These are phyloP conservation scores for Pseudogymnoascus sp. DNA, from an alignment of 2,329 filamentous ascomycete genomes.

Conservation along the genomic window DNA sequence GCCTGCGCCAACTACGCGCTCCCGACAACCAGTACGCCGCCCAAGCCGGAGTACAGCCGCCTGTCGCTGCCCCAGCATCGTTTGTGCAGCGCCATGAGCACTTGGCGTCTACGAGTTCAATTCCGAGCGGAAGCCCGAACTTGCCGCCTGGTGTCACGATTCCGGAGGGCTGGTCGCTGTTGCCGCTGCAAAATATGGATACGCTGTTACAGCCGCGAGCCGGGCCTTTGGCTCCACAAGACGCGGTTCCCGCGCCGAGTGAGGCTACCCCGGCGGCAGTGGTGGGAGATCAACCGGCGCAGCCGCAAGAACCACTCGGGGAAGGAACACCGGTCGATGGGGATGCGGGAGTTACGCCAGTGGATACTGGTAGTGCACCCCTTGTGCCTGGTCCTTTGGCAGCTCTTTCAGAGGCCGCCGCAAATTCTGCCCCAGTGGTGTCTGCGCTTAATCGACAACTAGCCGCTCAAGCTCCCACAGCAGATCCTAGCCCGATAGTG, in stretches of 20 bases:
- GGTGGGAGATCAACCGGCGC: neutral
- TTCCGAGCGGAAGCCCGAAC: conserved; percentile 53
- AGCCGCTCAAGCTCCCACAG: neutral
- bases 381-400: neutral
- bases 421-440: neutral
- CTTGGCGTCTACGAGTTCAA: conserved; percentile 39
- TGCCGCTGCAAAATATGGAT: conserved; percentile 48
- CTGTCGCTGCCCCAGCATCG: conserved; percentile 13
- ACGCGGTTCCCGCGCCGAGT: neutral
- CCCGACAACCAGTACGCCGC: conserved; percentile 2
- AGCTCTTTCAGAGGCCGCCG: neutral
- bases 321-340: neutral
- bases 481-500: neutral
- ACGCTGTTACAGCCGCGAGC: conserved; percentile 15
- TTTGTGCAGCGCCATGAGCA: conserved; percentile 39
- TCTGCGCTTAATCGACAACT: neutral
- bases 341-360: neutral
- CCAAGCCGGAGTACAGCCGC: conserved; percentile 13
- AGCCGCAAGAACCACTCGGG: neutral
- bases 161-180: conserved; percentile 56
- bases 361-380: neutral
- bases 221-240: conserved; percentile 11
- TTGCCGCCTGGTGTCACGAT: conserved; percentile 58
- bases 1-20: neutral
- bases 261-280: neutral